phyloP scores from a whole-genome alignment of 2,329 filamentous ascomycete species.

The Monosporascus sp. region DNA sequence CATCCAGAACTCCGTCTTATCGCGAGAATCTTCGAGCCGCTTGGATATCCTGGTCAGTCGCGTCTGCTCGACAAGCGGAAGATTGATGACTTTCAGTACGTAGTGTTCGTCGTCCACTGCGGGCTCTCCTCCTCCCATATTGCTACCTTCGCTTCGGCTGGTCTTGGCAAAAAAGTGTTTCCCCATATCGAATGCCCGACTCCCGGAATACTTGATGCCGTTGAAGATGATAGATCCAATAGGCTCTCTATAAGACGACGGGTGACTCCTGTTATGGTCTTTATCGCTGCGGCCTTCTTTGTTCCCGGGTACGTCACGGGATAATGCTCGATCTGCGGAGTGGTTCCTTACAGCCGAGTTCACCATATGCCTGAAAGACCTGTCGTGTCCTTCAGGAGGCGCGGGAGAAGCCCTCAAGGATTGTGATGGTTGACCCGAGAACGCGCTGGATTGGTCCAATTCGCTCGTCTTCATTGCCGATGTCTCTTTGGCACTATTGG shows the following conservation, averaged over 20 bases:
- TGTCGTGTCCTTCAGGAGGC: conserved; percentile 50
- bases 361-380: conserved; percentile 64
- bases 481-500: conserved; percentile 31
- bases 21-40: conserved; percentile 76
- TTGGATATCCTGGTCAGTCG: conserved; percentile 89
- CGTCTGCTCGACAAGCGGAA: conserved; percentile 82
- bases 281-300: conserved; percentile 42
- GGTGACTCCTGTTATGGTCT: conserved; percentile 42
- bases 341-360: conserved; percentile 60
- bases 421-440: conserved; percentile 36
- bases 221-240: conserved; percentile 62
- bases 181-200: conserved; percentile 72
- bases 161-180: conserved; percentile 80
- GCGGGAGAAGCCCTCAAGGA: conserved; percentile 58
- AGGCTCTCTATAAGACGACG: conserved; percentile 54
- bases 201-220: conserved; percentile 67
- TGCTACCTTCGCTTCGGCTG: conserved; percentile 64
- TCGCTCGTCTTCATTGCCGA: conserved; percentile 27
- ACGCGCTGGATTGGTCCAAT: conserved; percentile 30
- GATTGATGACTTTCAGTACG: conserved; percentile 76
- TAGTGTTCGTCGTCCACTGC: conserved; percentile 78
- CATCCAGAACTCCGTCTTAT: conserved; percentile 99
- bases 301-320: conserved; percentile 37
- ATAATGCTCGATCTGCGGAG: conserved; percentile 61
- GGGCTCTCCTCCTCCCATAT: conserved; percentile 38